Base-by-base conservation (phyloP, 1,284 basidiomycete genomes). In the Moniliella sp. region DNA sequence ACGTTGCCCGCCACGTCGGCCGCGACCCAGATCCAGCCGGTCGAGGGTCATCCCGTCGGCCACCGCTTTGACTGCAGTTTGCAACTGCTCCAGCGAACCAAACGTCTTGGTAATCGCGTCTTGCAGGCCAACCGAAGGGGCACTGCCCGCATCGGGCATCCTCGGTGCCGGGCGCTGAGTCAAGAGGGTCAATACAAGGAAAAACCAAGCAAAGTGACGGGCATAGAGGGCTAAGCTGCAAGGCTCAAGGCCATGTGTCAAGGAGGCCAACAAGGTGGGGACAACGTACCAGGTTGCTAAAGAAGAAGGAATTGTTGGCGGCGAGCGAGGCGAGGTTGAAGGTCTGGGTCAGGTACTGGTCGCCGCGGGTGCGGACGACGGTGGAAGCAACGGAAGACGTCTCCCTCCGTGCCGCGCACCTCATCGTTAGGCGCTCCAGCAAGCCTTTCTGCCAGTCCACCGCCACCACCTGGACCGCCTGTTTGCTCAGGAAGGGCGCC, bases 281-380 rank as follows among this genome's bases (percentile, higher is more conserved):
- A 9, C 29, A 3, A 70, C 79, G 39, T 61, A 86, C 80, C 28
- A 97, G 66, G 35, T 68, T 69, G 48, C 78, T 71, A 16, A 97
- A 69, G 69, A 94, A 97, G 69, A 83, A 97, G 50, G 74, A 75
- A 62, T 93, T 94, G 66, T 97, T 97, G 42, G 93, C 66, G 8
- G 88, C 81, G 32, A 82, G 71, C 41, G 77, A 78, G 2, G 84
- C 83, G 53, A 86, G 83, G 64, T 82, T 91, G 65, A 86, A 94
- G 21, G 74, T 73, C 29, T 86, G 64, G 3, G 74, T 69, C 39
- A 72, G 65, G 21, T 69, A 66, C 25, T 71, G 70, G 33, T 74
- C 67, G 18, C 64, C 57, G 1, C 82, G 72, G 3, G 78, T 71
- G 31, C 69, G 67, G 21, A 81, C 71, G 23, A 86, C 70, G 11